phyloP scores from a whole-genome alignment of 495 filamentous ascomycete genomes.

The Aspergillus saccharolyticus region DNA sequence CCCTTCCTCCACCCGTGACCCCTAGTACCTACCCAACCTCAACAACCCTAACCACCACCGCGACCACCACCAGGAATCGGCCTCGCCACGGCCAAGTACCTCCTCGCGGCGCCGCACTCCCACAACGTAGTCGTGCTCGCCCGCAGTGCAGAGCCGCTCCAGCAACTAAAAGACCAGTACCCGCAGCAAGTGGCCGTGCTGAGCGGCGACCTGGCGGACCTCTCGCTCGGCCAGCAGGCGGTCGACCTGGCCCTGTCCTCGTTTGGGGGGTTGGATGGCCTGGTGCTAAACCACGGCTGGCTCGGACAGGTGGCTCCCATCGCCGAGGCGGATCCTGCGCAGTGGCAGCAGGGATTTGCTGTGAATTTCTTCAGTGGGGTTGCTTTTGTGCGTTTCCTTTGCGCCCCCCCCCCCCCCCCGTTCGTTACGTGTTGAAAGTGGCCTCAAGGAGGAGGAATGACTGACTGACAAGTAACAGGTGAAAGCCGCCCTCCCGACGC shows the following conservation, averaged over 20 bases:
- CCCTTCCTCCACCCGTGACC: neutral
- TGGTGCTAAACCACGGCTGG: constrained; percentile 85
- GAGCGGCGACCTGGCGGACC: constrained; percentile 66
- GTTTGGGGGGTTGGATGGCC: constrained; percentile 71
- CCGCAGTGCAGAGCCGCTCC: constrained; percentile 60
- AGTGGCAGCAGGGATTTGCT: constrained; percentile 72
- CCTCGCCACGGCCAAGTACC: constrained; percentile 64
- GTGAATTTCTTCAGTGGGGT: constrained; percentile 79
- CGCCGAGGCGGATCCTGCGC: constrained; percentile 54
- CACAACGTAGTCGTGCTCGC: constrained; percentile 78
- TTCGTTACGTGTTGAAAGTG: too few relatives aligned
- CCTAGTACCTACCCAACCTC: neutral
- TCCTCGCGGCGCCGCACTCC: constrained; percentile 53
- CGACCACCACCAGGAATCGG: constrained; percentile 66
- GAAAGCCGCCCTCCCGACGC: constrained; percentile 64
- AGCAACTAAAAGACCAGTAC: constrained; percentile 61
- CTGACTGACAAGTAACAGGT: constrained; percentile 41
- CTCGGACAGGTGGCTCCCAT: constrained; percentile 73
- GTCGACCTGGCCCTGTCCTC: constrained; percentile 56
- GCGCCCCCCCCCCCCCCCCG: too few relatives aligned
- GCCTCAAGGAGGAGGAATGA: neutral
- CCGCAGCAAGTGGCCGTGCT: constrained; percentile 62
- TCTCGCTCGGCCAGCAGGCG: constrained; percentile 54
- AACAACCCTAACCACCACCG: neutral
- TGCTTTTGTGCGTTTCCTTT: constrained; percentile 55